Percentiles rank a stretch among this genome's conserved stretches.
These are phyloP conservation scores for Chamaecrista fasciculata DNA, from an alignment of 306 rosid species.

Conservation along the genomic window DNA sequence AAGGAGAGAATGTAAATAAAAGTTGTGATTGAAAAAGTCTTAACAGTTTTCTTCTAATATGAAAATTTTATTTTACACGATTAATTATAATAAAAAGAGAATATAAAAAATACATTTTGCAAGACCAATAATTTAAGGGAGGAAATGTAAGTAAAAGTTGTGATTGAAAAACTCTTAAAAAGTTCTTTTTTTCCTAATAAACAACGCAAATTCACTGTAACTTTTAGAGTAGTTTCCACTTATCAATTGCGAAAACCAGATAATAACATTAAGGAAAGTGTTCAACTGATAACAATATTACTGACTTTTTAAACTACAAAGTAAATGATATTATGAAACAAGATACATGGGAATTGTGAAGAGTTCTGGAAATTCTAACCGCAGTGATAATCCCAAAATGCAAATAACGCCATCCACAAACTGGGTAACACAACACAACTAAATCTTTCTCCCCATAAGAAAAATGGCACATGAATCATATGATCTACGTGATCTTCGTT, in stretches of 20 bases:
- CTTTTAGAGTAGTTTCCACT: not conserved
- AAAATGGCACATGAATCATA: slow-evolving; percentile 37
- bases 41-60: no score
- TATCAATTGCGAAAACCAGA: not conserved
- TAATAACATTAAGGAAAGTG: not conserved
- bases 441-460: slow-evolving; percentile 19
- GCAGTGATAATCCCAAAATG: slow-evolving; percentile 19
- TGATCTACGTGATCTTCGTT: slow-evolving; percentile 39
- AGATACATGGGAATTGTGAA: slow-evolving; percentile 25
- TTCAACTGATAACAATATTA: not conserved
- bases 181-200: no score
- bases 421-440: slow-evolving; percentile 20
- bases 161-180: no score
- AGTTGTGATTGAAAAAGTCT: no score
- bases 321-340: slow-evolving; percentile 29
- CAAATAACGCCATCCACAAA: slow-evolving; percentile 30
- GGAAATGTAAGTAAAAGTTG: no score
- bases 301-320: slow-evolving; percentile 24
- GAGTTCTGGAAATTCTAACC: slow-evolving; percentile 22
- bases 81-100: no score
- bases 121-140: no score
- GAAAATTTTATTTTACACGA: no score
- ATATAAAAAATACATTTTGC: no score
- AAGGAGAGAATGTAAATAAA: no score
- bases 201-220: not conserved